Base-by-base conservation (phyloP, 805 yeast genomes). In the Kluyveromyces dobzhanskii region DNA sequence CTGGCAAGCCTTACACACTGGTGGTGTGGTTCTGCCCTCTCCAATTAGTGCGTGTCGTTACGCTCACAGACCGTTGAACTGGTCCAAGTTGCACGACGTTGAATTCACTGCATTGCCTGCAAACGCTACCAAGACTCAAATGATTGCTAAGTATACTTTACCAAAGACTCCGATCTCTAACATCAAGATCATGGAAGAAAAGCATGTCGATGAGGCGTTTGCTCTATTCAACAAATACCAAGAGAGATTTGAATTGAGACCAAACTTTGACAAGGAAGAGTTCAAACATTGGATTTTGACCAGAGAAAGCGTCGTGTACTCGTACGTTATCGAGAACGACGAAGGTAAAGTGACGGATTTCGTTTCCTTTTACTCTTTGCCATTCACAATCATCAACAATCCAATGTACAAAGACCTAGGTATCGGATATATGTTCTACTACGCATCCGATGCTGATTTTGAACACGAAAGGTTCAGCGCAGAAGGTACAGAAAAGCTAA, bases 1-100 rank as follows among this genome's bases (percentile, higher is more conserved):
- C 44, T 92, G 97, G 95, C 97, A 88, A 61, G 98, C 97, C 0
- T 71, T 92, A 44, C 86, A 85, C 62, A 90, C 98, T 8, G 95
- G 90, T 0, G 98, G 97, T 9, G 77, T 80, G 3, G 80, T 86
- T 2, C 69, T 92, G 41, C 98, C 98, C 17, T 78, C 88, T n/a
- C 98, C 98, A 0, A 75, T 90, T 4, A 68, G 94, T 10, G 78
- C 85, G 2, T 80, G 94, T 57, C 74, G 97, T 44, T 92, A 92
- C 60, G 82, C 84, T 30, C 98, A 92, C 64, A 82, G 98, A 51
- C 94, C 97, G 1, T 66, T 92, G 47, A 83, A 92, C 57, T 92
- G 98, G 97, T 65, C 76, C 11, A 90, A 85, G 55, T 70, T 92
- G 17, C 69, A 83, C 53, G 95, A 86, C 39, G 95, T 87, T 40